phyloP scores from a whole-genome alignment of 2,329 filamentous ascomycete genomes.

The Xylaria sp. region DNA sequence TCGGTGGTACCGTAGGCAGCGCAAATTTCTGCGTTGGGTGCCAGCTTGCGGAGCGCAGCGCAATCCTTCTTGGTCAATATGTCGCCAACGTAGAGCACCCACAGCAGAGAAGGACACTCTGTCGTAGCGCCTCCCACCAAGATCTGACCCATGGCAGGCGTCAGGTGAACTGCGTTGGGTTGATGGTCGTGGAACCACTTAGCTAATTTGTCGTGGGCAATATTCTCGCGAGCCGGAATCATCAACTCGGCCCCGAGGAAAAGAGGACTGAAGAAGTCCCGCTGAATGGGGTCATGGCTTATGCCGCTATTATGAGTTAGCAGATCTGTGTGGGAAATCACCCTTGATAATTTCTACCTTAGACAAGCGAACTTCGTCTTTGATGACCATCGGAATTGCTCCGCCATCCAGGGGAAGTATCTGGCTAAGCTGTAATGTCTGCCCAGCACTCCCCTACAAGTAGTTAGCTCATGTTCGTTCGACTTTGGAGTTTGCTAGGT shows the following conservation, averaged over 20 bases:
- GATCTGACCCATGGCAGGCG: constrained; percentile 96
- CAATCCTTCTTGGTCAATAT: constrained; percentile 86
- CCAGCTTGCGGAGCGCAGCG: constrained; percentile 74
- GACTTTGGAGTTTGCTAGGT: neutral
- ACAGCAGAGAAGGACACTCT: constrained; percentile 75
- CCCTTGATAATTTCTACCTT: neutral
- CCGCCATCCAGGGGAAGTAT: constrained; percentile 93
- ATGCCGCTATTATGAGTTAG: constrained; percentile 65
- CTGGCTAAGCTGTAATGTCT: constrained; percentile 84
- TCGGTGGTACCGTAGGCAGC: constrained; percentile 79
- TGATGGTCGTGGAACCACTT: constrained; percentile 84
- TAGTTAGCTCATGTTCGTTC: neutral
- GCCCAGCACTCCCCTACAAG: constrained; percentile 68
- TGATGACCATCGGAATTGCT: constrained; percentile 66
- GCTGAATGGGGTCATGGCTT: constrained; percentile 72
- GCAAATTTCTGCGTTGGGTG: constrained; percentile 77
- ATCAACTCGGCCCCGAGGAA: constrained; percentile 83
- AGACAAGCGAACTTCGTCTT: constrained; percentile 81
- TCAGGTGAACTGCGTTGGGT: constrained; percentile 84
- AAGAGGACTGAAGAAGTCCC: constrained; percentile 87
- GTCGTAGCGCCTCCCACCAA: constrained; percentile 82
- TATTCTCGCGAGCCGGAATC: constrained; percentile 80
- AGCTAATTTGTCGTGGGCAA: constrained; percentile 81
- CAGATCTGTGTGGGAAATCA: neutral
- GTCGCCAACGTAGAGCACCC: constrained; percentile 91